Evolutionary conservation across 352 stramenopile genomes (phyloP), one percentile per base, ranked within the genome.

Genomic region (Peronospora destructor): DNA sequence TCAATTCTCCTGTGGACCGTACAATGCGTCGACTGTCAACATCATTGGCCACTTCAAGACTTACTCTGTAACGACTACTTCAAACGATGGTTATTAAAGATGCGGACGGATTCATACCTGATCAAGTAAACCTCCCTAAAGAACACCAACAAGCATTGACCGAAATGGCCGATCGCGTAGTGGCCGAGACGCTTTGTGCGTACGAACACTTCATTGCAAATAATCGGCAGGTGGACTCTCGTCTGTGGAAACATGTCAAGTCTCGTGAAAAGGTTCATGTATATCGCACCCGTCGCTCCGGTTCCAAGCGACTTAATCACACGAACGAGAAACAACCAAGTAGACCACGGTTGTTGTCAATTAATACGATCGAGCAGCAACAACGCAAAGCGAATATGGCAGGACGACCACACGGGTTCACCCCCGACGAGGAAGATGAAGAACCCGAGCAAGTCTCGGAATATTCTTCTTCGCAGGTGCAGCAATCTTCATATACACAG

Each of bases 191-290:
- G 12, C 59, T 87, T 14, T 61, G 66, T 8, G 59, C 68, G 3
- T 78, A 80, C 53, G 76, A 81, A 35, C 58, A 32, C 10, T 84
- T 75, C 54, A 66, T 75, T 25, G 63, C 29, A 13, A 66, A 69
- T 46, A 57, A 69, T 21, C 68, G 71, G 1, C 57, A 65, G 29
- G 50, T 87, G 7, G 48, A 73, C 26, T 30, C 41, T 29, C 53
- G 67, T 0, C 53, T 75, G 17, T 87, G 76, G 76, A 84, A 81
- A 44, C 67, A 71, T 21, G 39, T 81, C 34, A 77, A 75, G 52
- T 65, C 64, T 2, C 73, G 71, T 41, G 76, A 87, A 59, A 69
- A 76, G 36, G 57, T 87, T 34, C 60, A 75, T 21, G 59, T 84
- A 16, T 87, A 77, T 40, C 69, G 72, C 32, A 73, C 75, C 14